Evolutionary conservation across 352 stramenopile species (phyloP), one percentile per base, ranked within the genome.

Genomic region (Pythium pectinolyticum): DNA sequence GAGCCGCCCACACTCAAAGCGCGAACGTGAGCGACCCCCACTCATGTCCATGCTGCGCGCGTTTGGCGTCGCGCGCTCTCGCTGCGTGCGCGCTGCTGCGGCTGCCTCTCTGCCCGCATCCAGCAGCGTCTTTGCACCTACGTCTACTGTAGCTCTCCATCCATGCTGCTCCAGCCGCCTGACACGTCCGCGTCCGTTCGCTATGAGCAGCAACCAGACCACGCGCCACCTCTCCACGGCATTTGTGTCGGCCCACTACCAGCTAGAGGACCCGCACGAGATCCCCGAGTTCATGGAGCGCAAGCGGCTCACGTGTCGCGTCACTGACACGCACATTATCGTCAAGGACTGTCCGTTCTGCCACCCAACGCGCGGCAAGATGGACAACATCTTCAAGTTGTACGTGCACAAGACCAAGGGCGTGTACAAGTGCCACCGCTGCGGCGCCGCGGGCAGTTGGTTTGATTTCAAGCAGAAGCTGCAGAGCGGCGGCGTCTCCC

Each of bases 381-480:
- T 67, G 11, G 83, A 93, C 73, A 97, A 97, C 63, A 70, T 97
- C 8, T 97, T 94, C 63, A 97, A 97, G 72, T 74, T 97, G 57
- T 97, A 97, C 70, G 84, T 97, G 56, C 80, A 93, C 69, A 93
- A 90, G 73, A 70, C 74, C 25, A 85, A 89, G 43, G 89, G 90
- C 47, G 80, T 94, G 57, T 97, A 94, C 75, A 92, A 95, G 62
- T 97, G 90, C 66, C 89, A 96, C 76, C 89, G 90, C 54, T 97
- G 90, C 67, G 88, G 90, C 41, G 67, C 80, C 1, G 69, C 80
- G 8, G 89, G 90, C 31, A 94, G 82, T 53, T 97, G 90, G 90
- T 95, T 96, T 61, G 82, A 95, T 54, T 96, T 96, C 40, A 95
- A 95, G 64, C 79, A 75, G 66, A 95, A 91, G 70, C 57, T 91